These are phyloP conservation scores for Cryphonectria radicalis DNA, from an alignment of 2,329 filamentous ascomycete species.

Conservation along the genomic window DNA sequence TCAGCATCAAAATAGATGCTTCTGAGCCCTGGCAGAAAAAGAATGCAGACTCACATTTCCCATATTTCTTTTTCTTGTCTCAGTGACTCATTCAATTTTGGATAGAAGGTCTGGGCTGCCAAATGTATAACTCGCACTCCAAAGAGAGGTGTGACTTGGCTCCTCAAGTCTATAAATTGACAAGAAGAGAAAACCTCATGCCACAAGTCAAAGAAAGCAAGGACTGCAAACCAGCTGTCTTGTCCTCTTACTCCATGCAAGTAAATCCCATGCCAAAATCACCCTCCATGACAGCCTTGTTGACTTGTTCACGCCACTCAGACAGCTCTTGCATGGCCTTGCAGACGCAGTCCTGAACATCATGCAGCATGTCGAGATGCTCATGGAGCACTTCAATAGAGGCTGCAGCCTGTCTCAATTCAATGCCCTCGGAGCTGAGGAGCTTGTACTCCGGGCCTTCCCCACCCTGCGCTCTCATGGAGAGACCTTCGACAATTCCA, in stretches of 20 bases:
- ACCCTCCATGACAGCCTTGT: constrained; percentile 11
- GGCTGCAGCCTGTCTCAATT: background rate
- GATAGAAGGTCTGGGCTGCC: no score
- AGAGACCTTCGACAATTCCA: no score
- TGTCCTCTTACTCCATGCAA: background rate
- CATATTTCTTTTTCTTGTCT: no score
- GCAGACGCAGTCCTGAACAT: background rate
- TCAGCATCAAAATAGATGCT: no score
- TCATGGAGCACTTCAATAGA: background rate
- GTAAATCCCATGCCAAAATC: background rate
- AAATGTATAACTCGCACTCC: no score
- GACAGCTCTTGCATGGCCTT: constrained; percentile 1
- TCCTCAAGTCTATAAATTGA: no score
- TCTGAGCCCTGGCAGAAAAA: no score
- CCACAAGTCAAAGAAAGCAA: background rate
- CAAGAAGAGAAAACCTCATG: background rate
- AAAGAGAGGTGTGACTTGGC: no score
- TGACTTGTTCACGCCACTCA: constrained; percentile 15
- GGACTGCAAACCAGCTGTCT: background rate
- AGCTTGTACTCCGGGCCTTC: background rate
- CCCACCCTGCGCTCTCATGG: background rate
- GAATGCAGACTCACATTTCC: no score
- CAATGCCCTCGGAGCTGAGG: background rate
- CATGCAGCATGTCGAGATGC: background rate
- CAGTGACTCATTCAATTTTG: no score